Conservation (phyloP, 2,329 filamentous ascomycete genomes). For the Biscogniauxia sp. region DNA sequence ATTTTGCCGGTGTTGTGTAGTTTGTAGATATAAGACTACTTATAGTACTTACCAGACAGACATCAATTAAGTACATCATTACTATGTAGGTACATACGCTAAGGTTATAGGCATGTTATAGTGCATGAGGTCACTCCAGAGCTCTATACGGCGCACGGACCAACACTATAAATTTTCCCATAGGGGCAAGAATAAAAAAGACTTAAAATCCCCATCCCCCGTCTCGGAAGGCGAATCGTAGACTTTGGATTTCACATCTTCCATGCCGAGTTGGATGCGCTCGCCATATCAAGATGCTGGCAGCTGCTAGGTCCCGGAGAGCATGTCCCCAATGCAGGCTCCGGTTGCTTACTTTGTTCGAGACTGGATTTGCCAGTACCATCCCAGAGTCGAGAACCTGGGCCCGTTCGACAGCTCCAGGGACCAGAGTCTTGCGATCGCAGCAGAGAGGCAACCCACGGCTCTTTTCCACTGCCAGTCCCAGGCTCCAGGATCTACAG, state of each 20-base stretch:
- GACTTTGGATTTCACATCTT: conserved; percentile 6
- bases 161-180: neutral
- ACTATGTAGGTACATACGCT: neutral
- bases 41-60: too few species aligned
- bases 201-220: neutral
- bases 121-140: neutral
- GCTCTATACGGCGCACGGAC: neutral
- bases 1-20: neutral
- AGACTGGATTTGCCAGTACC: conserved; percentile 32
- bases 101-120: too few species aligned
- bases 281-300: conserved; percentile 33
- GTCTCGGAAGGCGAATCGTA: conserved; percentile 1
- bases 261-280: neutral
- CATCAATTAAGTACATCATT: neutral
- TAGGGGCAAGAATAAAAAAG: conserved; percentile 1
- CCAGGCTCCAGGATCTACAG: conserved; percentile 18
- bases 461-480: conserved; percentile 25
- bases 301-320: conserved; percentile 36
- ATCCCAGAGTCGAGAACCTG: conserved; percentile 16
- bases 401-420: conserved; percentile 11
- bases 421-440: conserved; percentile 8
- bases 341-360: conserved; percentile 36
- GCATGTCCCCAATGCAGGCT: conserved; percentile 39
- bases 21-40: too few species aligned
- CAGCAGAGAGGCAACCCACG: conserved; percentile 11